These are phyloP conservation scores for Suillus alpinus DNA, from an alignment of 768 basidiomycete genomes.

Conservation along the genomic window DNA sequence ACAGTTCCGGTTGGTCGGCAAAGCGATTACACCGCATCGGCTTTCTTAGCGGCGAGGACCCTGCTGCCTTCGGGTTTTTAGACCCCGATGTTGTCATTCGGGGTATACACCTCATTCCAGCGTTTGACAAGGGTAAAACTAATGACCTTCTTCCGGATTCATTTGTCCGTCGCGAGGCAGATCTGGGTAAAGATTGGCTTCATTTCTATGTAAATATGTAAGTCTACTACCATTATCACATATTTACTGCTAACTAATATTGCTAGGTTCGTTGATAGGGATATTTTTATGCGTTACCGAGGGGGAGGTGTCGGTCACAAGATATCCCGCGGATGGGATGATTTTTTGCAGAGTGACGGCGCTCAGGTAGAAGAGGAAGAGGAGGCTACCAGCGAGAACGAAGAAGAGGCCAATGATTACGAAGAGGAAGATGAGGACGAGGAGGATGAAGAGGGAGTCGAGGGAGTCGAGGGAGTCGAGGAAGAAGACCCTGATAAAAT, in stretches of 20 bases:
- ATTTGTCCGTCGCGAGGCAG: slow-evolving; percentile 1
- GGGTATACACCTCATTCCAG: slow-evolving; percentile 42
- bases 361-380: too few species aligned
- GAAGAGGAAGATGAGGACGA: too few species aligned
- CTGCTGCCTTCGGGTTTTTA: slow-evolving; percentile 42
- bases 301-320: slow-evolving; percentile 32
- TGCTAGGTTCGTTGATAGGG: slow-evolving; percentile 36
- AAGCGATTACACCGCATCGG: slow-evolving; percentile 33
- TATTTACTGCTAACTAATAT: neutral
- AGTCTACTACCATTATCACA: slow-evolving; percentile 12
- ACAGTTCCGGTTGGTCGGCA: slow-evolving; percentile 23
- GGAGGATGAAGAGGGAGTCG: too few species aligned
- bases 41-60: slow-evolving; percentile 6
- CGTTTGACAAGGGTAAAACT: slow-evolving; percentile 25
- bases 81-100: slow-evolving; percentile 41
- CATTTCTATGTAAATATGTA: slow-evolving; percentile 34
- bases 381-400: too few species aligned
- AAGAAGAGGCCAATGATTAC: too few species aligned
- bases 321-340: slow-evolving; percentile 6
- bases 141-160: neutral
- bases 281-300: slow-evolving; percentile 28
- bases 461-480: too few species aligned
- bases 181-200: slow-evolving; percentile 26
- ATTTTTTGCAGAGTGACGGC: neutral
- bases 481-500: too few species aligned